Evolutionary conservation across 768 basidiomycete genomes (phyloP).

Genomic region (Imleria badia): DNA sequence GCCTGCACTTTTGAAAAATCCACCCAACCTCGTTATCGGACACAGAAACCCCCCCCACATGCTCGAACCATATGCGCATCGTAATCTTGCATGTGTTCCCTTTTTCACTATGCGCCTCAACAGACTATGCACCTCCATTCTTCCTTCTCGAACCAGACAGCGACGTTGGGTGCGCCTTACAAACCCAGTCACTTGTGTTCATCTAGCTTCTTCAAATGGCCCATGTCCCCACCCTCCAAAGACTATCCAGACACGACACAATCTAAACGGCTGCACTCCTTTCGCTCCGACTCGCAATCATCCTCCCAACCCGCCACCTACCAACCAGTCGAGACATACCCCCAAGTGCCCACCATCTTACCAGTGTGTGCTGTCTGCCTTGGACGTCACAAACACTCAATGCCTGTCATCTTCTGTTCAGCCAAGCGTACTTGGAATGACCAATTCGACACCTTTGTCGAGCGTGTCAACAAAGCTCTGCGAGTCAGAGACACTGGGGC

Average conservation of each 20-base stretch:
- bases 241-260: not conserved
- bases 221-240: not conserved
- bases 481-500: not conserved
- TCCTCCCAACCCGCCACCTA: no score
- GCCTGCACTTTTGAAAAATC: no score
- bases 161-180: no score
- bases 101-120: no score
- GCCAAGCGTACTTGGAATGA: not conserved
- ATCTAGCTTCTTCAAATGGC: not conserved
- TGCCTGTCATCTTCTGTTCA: not conserved
- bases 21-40: no score
- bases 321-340: no score
- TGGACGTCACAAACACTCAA: not conserved
- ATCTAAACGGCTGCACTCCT: not conserved
- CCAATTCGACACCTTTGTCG: not conserved
- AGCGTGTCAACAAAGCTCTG: not conserved
- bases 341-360: not conserved
- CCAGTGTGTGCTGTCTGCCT: not conserved
- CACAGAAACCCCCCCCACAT: no score
- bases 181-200: not conserved
- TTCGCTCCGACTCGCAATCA: not conserved
- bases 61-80: no score
- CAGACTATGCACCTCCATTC: no score
- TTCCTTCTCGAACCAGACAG: no score
- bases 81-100: no score